These are phyloP conservation scores for Annulohypoxylon moriforme DNA, from an alignment of 495 filamentous ascomycete species.

Conservation along the genomic window DNA sequence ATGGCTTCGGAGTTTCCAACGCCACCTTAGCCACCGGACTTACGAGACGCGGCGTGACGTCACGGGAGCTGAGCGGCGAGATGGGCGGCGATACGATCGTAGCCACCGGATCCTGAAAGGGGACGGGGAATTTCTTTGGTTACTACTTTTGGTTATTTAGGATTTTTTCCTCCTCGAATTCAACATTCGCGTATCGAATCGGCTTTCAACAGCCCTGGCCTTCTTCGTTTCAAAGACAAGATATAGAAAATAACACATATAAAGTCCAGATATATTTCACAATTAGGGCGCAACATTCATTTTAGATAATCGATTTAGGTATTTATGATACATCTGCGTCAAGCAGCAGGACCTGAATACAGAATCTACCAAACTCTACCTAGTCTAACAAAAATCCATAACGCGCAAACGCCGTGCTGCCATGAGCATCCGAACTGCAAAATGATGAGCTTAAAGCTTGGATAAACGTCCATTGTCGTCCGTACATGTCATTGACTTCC, in stretches of 20 bases:
- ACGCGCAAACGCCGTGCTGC: constrained; percentile 46
- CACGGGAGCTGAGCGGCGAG: constrained; percentile 63
- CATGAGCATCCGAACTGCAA: constrained; percentile 28
- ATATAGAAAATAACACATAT: not conserved
- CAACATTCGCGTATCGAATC: constrained; percentile 37
- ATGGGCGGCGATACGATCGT: constrained; percentile 64
- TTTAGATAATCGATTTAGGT: not conserved
- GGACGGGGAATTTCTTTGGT: not conserved
- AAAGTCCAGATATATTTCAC: not conserved
- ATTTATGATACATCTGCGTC: constrained; percentile 27
- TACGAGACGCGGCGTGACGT: constrained; percentile 56
- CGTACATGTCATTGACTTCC: constrained; percentile 43
- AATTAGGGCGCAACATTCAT: constrained; percentile 15
- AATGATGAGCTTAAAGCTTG: constrained; percentile 21
- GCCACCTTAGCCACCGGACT: constrained; percentile 30
- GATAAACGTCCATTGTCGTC: constrained; percentile 20
- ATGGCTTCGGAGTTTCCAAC: not conserved
- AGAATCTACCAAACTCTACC: constrained; percentile 18
- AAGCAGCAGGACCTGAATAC: constrained; percentile 25
- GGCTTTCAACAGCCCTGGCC: constrained; percentile 37
- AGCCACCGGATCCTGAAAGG: constrained; percentile 16
- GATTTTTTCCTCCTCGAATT: constrained; percentile 25
- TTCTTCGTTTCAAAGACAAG: constrained; percentile 9
- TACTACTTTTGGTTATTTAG: not conserved
- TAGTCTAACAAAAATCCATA: constrained; percentile 32